Conservation (phyloP, 257 asterid genomes). For the Vinca minor region DNA sequence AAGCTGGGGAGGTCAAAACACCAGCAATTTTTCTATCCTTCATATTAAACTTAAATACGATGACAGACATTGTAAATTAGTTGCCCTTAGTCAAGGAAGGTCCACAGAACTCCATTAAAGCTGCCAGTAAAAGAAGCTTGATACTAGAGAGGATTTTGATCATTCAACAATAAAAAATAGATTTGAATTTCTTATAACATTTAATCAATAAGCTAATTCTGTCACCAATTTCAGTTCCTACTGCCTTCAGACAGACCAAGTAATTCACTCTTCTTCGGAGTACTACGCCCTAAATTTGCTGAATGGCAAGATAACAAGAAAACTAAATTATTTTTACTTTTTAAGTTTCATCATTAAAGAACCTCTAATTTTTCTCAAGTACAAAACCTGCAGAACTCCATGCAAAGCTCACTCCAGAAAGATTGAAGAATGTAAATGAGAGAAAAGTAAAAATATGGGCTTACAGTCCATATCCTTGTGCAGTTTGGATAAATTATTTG, state of each 20-base stretch:
- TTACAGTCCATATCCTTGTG: slow-evolving; percentile 78
- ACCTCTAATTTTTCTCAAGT: not conserved
- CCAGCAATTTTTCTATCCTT: not conserved
- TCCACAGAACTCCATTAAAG: not conserved
- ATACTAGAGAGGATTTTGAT: not conserved
- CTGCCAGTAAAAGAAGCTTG: not conserved
- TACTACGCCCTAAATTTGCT: not conserved
- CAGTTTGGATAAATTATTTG: slow-evolving; percentile 56
- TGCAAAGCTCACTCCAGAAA: not conserved
- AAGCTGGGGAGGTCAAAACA: not conserved
- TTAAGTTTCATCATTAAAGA: not conserved
- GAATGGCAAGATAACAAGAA: not conserved
- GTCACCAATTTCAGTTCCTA: not conserved
- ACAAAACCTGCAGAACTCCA: not conserved
- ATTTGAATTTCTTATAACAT: not conserved
- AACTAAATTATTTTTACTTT: not conserved
- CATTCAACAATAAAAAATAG: not conserved
- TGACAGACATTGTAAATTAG: not conserved
- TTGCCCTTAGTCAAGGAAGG: not conserved
- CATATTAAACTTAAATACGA: not conserved
- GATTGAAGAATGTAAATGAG: not conserved
- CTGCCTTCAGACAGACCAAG: not conserved
- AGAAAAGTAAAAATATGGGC: slow-evolving; percentile 16
- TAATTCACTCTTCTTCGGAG: not conserved
- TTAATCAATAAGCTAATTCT: not conserved